These are phyloP conservation scores for Kluyveromyces dobzhanskii DNA, from an alignment of 805 yeast species.

Conservation along the genomic window DNA sequence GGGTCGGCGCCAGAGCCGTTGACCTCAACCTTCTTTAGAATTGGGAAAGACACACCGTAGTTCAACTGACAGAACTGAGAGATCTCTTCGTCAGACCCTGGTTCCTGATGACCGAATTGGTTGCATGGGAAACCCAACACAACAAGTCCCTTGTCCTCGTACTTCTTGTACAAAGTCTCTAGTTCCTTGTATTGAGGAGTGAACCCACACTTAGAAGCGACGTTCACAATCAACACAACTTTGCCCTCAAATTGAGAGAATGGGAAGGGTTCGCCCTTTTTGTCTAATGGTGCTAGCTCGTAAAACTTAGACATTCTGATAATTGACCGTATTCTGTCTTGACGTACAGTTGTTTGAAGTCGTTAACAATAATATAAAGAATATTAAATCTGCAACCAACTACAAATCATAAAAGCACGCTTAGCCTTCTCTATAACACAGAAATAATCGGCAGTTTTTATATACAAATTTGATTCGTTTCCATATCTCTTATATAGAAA, in stretches of 20 bases:
- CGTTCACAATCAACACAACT: constrained; percentile 76
- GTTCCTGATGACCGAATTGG: constrained; percentile 79
- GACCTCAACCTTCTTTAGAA: constrained; percentile 79
- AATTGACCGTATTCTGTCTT: too few species aligned
- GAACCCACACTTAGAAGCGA: constrained; percentile 78
- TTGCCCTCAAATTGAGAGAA: constrained; percentile 63
- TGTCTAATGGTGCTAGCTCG: constrained; percentile 53
- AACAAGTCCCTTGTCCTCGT: constrained; percentile 52
- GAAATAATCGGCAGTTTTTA: too few species aligned
- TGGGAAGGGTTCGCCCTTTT: constrained; percentile 47
- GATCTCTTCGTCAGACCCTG: constrained; percentile 61
- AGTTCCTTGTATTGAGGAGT: constrained; percentile 71
- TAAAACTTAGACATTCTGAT: constrained; percentile 42
- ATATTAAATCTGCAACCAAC: too few species aligned
- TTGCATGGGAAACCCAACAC: constrained; percentile 86
- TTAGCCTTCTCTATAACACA: too few species aligned
- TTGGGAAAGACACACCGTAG: constrained; percentile 89
- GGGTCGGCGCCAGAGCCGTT: constrained; percentile 79
- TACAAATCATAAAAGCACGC: too few species aligned
- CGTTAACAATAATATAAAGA: too few species aligned
- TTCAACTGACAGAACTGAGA: constrained; percentile 64
- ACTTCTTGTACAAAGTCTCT: constrained; percentile 59
- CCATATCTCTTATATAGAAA: too few species aligned
- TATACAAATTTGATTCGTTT: too few species aligned
- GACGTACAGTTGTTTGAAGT: too few species aligned